Base-by-base conservation (phyloP, 768 basidiomycete species). In the Kwoniella pini region DNA sequence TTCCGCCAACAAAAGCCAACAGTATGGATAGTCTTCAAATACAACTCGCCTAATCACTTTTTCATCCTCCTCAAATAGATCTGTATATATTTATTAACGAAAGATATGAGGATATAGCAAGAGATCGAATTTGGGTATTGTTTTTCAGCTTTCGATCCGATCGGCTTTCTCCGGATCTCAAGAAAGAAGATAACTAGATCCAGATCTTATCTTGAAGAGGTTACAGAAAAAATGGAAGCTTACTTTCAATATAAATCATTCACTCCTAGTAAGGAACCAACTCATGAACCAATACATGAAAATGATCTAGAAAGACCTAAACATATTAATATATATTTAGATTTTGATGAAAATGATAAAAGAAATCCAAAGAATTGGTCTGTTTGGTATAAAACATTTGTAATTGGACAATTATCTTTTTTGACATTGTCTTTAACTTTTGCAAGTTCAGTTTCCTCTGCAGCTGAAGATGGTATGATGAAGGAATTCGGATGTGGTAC, bases 361-460 rank as follows among this genome's bases (percentile, higher is more conserved):
- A 7, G 40, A 27, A 62, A 69, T 38, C 67, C 67, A 2, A 50
- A 63, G 21, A 69, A 65, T 24, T 69, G 67, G 67, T 65, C 60
- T 10, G 26, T 22, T 17, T 40, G n/a, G 24, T 69, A 69, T 50
- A 65, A 65, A 33, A 53, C 46, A 1, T 65, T 46, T 17, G 63
- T 69, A 12, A 50, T 69, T 6, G 60, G 19, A n/a, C 61, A 52
- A 33, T 52, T 69, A 30, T 21, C 63, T 3, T 62, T 50, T 43
- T 48, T 69, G 53, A 69, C 67, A 5, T 48, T 69, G 2, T 52
- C 49, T 27, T 39, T 69, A 55, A 69, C 67, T 1, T 69, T 64
- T 42, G 60, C 67, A 15, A 59, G 55, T 17, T 46, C 56, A 21
- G 64, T 58, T 2, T 54, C 52, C 6, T 54, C 63, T 1, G 38